phyloP scores from a whole-genome alignment of 768 basidiomycete genomes.

The Boletellus ananas region DNA sequence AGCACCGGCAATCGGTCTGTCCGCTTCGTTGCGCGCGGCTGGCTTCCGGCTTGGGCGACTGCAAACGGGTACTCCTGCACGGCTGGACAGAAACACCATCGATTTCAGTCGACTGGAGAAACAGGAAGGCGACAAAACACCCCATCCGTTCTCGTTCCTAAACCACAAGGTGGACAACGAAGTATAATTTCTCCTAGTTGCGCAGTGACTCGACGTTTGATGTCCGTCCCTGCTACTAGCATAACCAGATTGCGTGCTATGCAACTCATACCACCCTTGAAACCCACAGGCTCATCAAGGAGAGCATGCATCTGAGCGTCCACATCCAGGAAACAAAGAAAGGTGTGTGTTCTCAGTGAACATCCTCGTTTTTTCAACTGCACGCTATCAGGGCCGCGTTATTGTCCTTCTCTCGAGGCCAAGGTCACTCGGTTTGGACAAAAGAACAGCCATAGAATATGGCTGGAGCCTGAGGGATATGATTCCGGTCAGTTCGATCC shows the following conservation, averaged over 20 bases:
- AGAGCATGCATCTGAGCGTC: slow-evolving; percentile 72
- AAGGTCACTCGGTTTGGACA: slow-evolving; percentile 79
- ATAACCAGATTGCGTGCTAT: slow-evolving; percentile 70
- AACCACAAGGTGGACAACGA: slow-evolving; percentile 66
- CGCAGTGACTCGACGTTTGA: neutral
- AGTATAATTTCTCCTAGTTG: slow-evolving; percentile 35
- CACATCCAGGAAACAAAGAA: slow-evolving; percentile 90
- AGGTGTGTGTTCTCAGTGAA: slow-evolving; percentile 40
- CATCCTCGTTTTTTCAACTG: neutral
- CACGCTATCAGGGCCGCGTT: slow-evolving; percentile 64
- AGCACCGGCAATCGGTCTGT: slow-evolving; percentile 68
- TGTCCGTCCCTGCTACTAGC: slow-evolving; percentile 36
- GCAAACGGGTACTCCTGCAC: slow-evolving; percentile 85
- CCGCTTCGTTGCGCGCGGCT: slow-evolving; percentile 65
- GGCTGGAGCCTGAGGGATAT: slow-evolving; percentile 92
- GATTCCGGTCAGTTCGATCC: slow-evolving; percentile 61
- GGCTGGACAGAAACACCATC: slow-evolving; percentile 68
- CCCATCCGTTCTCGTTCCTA: slow-evolving; percentile 75
- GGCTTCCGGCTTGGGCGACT: slow-evolving; percentile 81
- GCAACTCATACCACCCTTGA: slow-evolving; percentile 66
- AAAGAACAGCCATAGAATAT: slow-evolving; percentile 68
- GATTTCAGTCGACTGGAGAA: slow-evolving; percentile 56
- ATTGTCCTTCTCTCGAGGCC: slow-evolving; percentile 87
- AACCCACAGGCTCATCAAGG: slow-evolving; percentile 73
- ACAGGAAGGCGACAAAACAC: slow-evolving; percentile 65